phyloP scores from a whole-genome alignment of 176 grass and related monocot species.

The Bonia amplexicaulis region DNA sequence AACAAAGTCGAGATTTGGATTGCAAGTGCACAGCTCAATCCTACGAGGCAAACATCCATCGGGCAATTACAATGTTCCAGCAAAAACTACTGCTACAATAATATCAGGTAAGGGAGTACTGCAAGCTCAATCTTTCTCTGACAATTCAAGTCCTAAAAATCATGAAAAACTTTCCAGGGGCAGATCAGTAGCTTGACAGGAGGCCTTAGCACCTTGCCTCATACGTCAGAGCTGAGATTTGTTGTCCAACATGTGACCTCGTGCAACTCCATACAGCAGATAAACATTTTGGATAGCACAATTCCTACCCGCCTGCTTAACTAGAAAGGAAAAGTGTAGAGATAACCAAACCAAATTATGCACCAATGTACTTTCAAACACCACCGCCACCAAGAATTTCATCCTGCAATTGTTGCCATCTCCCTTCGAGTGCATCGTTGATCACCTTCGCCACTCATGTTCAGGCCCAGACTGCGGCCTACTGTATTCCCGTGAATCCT shows the following conservation, averaged over 20 bases:
- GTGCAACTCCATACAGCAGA: not conserved
- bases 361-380: constrained; percentile 4
- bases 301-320: not conserved
- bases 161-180: not conserved
- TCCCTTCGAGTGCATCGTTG: not conserved
- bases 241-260: not conserved
- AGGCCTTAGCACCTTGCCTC: not conserved
- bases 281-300: not conserved
- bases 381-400: not conserved
- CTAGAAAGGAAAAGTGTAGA: not conserved
- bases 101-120: not conserved
- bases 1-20: not conserved
- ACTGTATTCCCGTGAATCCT: constrained; percentile 33
- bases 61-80: not conserved
- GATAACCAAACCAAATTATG: not conserved
- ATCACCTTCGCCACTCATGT: constrained; percentile 66
- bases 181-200: not conserved
- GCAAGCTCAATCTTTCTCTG: not conserved
- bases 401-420: not conserved
- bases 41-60: not conserved
- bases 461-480: constrained; percentile 50
- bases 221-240: not conserved
- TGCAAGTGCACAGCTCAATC: not conserved
- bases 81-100: not conserved
- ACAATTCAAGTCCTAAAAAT: not conserved